A percentile compares a stretch with the other conserved stretches of the same genome.
Conservation (phyloP, 768 basidiomycete species). For the Pholiota conissans region DNA sequence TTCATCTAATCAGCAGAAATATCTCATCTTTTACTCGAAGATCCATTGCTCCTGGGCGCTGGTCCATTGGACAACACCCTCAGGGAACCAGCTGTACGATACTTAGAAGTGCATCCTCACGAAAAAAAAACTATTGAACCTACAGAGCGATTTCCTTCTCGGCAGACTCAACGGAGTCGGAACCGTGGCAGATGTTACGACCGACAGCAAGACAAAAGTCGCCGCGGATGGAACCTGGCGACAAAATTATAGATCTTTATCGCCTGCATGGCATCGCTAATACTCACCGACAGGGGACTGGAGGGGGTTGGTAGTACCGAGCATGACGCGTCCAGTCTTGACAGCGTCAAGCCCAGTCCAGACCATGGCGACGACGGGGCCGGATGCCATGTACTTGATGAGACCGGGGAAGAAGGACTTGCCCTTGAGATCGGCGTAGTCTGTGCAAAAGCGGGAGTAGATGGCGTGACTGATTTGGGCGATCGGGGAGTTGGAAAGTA, state of each 20-base stretch:
- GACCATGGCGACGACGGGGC: slow-evolving; percentile 95
- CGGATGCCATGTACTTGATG: slow-evolving; percentile 94
- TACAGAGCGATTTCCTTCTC: slow-evolving; percentile 95
- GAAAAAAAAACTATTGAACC: slow-evolving; percentile 27
- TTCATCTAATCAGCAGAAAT: slow-evolving; percentile 14
- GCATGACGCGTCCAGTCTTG: slow-evolving; percentile 95
- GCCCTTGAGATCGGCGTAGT: slow-evolving; percentile 94
- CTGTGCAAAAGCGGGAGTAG: slow-evolving; percentile 36
- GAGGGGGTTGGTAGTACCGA: slow-evolving; percentile 96
- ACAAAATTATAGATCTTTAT: neutral
- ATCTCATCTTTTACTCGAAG: slow-evolving; percentile 62
- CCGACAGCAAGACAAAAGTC: slow-evolving; percentile 94
- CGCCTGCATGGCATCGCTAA: neutral
- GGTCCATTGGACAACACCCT: slow-evolving; percentile 74
- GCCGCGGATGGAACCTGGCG: slow-evolving; percentile 88
- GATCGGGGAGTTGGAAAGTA: slow-evolving; percentile 15
- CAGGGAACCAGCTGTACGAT: slow-evolving; percentile 83
- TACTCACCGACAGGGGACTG: slow-evolving; percentile 77
- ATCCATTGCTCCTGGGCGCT: slow-evolving; percentile 69
- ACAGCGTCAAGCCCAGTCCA: slow-evolving; percentile 94
- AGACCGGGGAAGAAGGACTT: slow-evolving; percentile 97
- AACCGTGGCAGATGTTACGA: slow-evolving; percentile 93
- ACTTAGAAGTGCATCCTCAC: slow-evolving; percentile 3
- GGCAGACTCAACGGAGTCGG: slow-evolving; percentile 84
- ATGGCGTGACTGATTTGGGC: slow-evolving; percentile 11